Conservation (phyloP, 441 rosid species). For the Adansonia rubrostipa region DNA sequence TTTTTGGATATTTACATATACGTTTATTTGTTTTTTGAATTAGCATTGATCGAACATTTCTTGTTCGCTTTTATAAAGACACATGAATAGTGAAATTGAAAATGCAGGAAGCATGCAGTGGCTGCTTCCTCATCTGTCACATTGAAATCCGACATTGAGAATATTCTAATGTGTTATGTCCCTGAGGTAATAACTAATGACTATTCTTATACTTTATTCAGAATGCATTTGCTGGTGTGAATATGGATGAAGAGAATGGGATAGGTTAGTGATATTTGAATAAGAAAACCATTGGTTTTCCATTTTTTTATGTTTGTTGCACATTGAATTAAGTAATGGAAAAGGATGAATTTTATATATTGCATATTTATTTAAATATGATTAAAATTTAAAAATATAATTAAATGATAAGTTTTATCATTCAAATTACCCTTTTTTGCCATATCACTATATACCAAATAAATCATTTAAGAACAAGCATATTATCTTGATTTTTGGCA, state of each 20-base stretch:
- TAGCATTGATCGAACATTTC: slow-evolving; percentile 18
- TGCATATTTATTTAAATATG: not conserved
- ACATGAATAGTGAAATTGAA: slow-evolving; percentile 86
- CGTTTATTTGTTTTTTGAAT: slow-evolving; percentile 7
- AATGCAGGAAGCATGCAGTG: slow-evolving; percentile 99
- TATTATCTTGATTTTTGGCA: slow-evolving; percentile 9
- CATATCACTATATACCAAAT: not conserved
- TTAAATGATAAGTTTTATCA: not conserved
- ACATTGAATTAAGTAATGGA: not conserved
- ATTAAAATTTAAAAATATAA: not conserved
- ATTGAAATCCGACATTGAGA: slow-evolving; percentile 93
- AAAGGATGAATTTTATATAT: not conserved
- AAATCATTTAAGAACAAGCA: slow-evolving; percentile 2
- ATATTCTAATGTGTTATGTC: slow-evolving; percentile 97
- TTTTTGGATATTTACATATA: slow-evolving; percentile 5
- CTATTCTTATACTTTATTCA: slow-evolving; percentile 5
- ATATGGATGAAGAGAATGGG: not conserved
- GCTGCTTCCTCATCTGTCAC: slow-evolving; percentile 98
- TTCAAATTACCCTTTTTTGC: not conserved
- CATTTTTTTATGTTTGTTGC: not conserved
- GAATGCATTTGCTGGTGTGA: not conserved
- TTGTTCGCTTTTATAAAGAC: slow-evolving; percentile 54
- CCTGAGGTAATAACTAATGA: slow-evolving; percentile 70
- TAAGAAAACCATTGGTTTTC: not conserved
- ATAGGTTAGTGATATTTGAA: not conserved